A percentile compares a stretch with the other conserved stretches of the same genome.
These are phyloP conservation scores for Talaromyces trachyspermus DNA, from an alignment of 495 filamentous ascomycete species.

Conservation along the genomic window DNA sequence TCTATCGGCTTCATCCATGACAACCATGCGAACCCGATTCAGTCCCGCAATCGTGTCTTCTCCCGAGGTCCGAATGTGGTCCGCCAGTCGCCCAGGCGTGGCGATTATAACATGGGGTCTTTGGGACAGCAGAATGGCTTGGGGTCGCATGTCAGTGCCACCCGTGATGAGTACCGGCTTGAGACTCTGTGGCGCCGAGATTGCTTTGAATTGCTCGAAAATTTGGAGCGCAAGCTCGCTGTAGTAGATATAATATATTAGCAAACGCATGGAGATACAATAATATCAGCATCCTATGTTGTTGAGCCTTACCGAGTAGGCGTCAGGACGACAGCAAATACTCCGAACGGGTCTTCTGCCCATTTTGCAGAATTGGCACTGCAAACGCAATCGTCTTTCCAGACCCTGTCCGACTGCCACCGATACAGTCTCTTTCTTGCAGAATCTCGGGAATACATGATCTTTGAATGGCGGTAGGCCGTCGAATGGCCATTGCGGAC, in stretches of 20 bases:
- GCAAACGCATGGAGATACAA: background rate
- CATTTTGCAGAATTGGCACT: conserved; percentile 89
- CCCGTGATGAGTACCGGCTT: conserved; percentile 84
- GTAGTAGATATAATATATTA: background rate
- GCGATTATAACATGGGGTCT: conserved; percentile 90
- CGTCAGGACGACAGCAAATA: conserved; percentile 84
- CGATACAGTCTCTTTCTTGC: conserved; percentile 86
- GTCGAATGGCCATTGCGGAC: conserved; percentile 75
- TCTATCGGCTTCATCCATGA: conserved; percentile 94
- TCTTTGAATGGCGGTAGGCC: conserved; percentile 86
- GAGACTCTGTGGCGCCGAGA: conserved; percentile 75
- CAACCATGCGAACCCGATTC: conserved; percentile 69
- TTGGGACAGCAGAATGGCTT: conserved; percentile 73
- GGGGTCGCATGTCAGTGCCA: conserved; percentile 83
- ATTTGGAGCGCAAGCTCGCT: conserved; percentile 94
- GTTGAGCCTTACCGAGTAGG: conserved; percentile 63
- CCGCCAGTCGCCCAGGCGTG: conserved; percentile 87
- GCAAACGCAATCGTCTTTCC: conserved; percentile 98
- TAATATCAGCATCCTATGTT: background rate
- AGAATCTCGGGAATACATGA: conserved; percentile 87
- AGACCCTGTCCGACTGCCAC: conserved; percentile 90
- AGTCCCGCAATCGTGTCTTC: conserved; percentile 81
- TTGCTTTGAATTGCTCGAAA: conserved; percentile 87
- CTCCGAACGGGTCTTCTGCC: conserved; percentile 85
- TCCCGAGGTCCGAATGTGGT: conserved; percentile 86